Evolutionary conservation across 192 early-diverging fungal species (phyloP).

Genomic region (Irineochytrium annulatum): DNA sequence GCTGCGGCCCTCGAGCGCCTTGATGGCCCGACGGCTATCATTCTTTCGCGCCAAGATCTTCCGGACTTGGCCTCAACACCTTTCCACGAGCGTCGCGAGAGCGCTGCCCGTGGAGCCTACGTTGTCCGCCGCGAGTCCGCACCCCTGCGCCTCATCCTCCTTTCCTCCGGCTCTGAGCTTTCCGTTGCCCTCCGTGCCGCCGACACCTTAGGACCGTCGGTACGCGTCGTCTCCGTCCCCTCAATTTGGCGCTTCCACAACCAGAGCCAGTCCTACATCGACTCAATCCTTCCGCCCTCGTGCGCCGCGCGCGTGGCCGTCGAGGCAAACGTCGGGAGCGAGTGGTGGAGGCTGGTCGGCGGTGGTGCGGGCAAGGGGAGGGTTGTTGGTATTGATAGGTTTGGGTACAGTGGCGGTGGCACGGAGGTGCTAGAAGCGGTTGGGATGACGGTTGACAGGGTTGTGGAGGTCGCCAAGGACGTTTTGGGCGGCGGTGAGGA

Average conservation of each 20-base stretch:
- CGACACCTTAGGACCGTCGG: constrained; percentile 59
- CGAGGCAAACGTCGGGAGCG: no score
- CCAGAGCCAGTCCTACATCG: constrained; percentile 70
- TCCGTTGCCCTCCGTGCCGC: constrained; percentile 81
- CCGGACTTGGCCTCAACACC: constrained; percentile 86
- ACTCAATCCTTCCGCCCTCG: constrained; percentile 70
- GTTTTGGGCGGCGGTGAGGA: no score
- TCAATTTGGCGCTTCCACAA: constrained; percentile 79
- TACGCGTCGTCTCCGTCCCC: constrained; percentile 88
- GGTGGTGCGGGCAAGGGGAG: no score
- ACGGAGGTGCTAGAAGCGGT: no score
- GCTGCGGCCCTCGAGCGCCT: constrained; percentile 64
- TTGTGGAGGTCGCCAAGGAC: no score
- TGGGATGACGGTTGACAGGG: no score
- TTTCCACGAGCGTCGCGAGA: constrained; percentile 69
- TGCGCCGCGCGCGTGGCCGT: no score
- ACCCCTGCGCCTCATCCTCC: constrained; percentile 54
- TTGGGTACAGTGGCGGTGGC: no score
- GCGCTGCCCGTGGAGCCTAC: no score
- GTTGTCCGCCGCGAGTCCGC: constrained; percentile 58
- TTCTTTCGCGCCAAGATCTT: constrained; percentile 87
- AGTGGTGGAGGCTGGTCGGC: no score
- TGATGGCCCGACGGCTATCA: constrained; percentile 70
- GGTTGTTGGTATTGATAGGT: no score
- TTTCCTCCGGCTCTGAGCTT: constrained; percentile 87